Percentiles rank a stretch among this genome's conserved stretches.
Evolutionary conservation across 73 alveolate species (phyloP).

Genomic region (Durusdinium trenchii): DNA sequence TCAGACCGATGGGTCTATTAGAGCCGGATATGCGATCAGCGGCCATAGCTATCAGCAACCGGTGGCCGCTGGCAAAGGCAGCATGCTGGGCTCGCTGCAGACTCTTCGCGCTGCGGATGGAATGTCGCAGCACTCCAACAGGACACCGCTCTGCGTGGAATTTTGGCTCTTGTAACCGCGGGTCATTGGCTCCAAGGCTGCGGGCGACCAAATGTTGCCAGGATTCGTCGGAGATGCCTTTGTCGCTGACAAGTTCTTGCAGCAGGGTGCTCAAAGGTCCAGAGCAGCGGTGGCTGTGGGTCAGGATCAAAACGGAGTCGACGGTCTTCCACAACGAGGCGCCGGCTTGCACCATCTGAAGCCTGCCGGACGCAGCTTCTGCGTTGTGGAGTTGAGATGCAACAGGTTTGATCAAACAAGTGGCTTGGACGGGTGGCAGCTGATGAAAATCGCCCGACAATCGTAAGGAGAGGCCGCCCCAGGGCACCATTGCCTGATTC

Average conservation of each 20-base stretch:
- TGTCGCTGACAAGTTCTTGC: background rate
- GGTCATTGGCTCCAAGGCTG: background rate
- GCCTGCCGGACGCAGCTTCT: background rate
- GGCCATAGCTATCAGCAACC: background rate
- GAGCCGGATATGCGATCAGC: background rate
- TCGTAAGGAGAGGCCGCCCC: background rate
- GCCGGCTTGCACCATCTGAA: background rate
- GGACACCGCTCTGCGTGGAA: background rate
- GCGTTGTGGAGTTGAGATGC: background rate
- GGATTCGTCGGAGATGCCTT: background rate
- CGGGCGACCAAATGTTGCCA: background rate
- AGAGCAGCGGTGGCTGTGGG: background rate
- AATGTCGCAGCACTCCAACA: slow-evolving; percentile 22
- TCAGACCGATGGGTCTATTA: background rate
- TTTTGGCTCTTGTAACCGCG: background rate
- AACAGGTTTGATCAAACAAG: background rate
- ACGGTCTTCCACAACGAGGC: background rate
- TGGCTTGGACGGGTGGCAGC: background rate
- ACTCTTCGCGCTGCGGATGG: background rate
- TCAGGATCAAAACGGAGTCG: background rate
- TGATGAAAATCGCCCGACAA: slow-evolving; percentile 26
- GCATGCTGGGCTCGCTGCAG: background rate
- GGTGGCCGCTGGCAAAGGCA: background rate
- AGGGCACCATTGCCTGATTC: background rate
- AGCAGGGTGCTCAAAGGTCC: background rate